Base-by-base conservation (phyloP, 306 rosid species). In the Vachellia pachyceras region DNA sequence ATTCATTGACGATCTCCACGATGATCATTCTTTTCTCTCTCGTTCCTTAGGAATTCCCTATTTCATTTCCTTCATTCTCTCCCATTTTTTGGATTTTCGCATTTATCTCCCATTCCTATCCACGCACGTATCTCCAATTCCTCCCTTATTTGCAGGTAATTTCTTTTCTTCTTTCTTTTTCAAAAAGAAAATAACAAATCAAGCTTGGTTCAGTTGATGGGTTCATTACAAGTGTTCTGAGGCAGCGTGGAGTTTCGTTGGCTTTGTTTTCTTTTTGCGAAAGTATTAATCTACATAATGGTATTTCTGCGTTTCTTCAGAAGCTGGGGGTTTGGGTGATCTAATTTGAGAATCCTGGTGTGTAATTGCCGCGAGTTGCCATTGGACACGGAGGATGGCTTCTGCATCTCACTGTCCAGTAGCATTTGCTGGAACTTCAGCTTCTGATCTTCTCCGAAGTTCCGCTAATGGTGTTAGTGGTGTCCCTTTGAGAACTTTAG, bases 361-460 rank as follows among this genome's bases (percentile, higher is more conserved):
- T 75, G 85, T 86, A 65, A 55, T 70, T 57, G 54, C 58, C 23
- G 86, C 64, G 64, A 68, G 47, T 66, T 23, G 65, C 41, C 22
- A 64, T 77, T 75, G 73, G 76, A 79, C 50, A 71, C 42, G 60
- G 80, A 75, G 79, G 76, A 90, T 93, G 99, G 96, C 97, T 84
- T 52, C 93, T 58, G 60, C 89, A 79, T 86, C 98, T 79, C 86
- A 86, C 58, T 74, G 85, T 47, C 20, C 91, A n/a, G 83, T 79
- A 46, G 91, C 92, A 18, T 73, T 95, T 10, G 98, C 91, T 3
- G 93, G 91, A 75, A 76, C 85, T 73, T 75, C 93, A 47, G 98
- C 97, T 69, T 93, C 97, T 60, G 98, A 96, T 87, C 86, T 88
- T 85, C 83, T 93, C 15, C 83, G 97, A 85, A 93, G 97, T 84